Evolutionary conservation across 495 filamentous ascomycete genomes (phyloP), one percentile per base, ranked within the genome.

Genomic region (Friedmanniomyces simplex): DNA sequence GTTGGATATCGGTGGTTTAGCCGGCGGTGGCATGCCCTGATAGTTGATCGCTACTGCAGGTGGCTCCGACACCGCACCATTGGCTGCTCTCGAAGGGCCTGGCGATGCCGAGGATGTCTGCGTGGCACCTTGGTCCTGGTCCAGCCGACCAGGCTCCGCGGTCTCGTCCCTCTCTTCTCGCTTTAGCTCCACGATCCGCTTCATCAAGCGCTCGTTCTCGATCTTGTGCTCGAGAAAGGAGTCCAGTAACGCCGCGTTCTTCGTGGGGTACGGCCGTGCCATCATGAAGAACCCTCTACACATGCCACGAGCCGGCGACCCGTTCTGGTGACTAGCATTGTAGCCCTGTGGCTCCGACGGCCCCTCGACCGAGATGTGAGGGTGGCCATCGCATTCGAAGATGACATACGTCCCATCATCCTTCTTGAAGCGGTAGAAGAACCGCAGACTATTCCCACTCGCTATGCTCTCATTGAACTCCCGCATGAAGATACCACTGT

Each of bases 181-280:
- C 62, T 83, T 84, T 41, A 98, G 77, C 66, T 95, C 89, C 14
- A 83, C 81, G 57, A 98, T 95, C 34, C 87, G 82, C 60, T 87
- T 86, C 55, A 77, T 80, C 39, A 98, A 70, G 18, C 93, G 82
- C 70, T 95, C 90, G 64, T 98, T 96, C 69, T 97, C 93, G 49
- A 97, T 90, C 70, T 96, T 96, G 72, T 96, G 91, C 69, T 98
- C 93, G 14, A 98, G 75, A 60, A 96, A 96, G 0, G 91, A 94
- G 69, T 98, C 90, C 50, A 98, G 72, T 8, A 96, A 74, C 11
- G 79, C 82, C 0, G 88, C 82, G 66, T 89, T 93, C 68, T 85
- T 89, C 48, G 86, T 93, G 7, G 89, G 90, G 69, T 96, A 95
- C 11, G 89, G 93, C 21, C 93, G 79, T 24, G 89, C 83, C 82